phyloP scores from a whole-genome alignment of 768 basidiomycete species.

The Suillus paluster region DNA sequence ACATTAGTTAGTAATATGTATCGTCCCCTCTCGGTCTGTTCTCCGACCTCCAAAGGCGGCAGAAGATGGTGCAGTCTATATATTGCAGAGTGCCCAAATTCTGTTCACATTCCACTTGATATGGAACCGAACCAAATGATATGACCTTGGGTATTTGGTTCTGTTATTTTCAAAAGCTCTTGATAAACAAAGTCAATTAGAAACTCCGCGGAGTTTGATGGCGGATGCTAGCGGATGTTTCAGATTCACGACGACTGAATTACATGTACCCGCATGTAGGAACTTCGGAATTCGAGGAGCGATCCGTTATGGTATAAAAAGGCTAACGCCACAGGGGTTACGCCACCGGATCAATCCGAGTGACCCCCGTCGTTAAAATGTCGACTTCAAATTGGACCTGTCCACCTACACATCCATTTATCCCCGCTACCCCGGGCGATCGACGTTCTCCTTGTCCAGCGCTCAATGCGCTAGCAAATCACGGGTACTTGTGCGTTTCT shows the following conservation, averaged over 20 bases:
- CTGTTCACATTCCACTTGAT: too few species aligned
- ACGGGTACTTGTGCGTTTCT: conserved; percentile 69
- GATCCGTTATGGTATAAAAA: conserved; percentile 14
- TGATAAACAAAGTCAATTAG: too few species aligned
- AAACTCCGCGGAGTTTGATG: too few species aligned
- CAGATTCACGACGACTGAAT: not conserved
- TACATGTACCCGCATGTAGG: not conserved
- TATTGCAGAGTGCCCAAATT: too few species aligned
- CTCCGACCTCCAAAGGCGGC: too few species aligned
- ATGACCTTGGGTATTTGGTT: too few species aligned
- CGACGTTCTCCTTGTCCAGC: conserved; percentile 75
- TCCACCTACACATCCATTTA: conserved; percentile 20
- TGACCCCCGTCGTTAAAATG: conserved; percentile 22
- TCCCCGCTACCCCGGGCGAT: conserved; percentile 40
- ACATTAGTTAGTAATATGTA: too few species aligned
- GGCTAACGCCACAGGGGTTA: conserved; percentile 24
- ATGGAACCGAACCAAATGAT: too few species aligned
- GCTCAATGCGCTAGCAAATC: conserved; percentile 74
- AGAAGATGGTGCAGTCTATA: too few species aligned
- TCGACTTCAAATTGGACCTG: conserved; percentile 22
- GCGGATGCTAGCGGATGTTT: too few species aligned
- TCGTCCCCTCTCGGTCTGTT: too few species aligned
- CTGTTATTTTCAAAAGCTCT: too few species aligned
- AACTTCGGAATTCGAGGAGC: conserved; percentile 7
- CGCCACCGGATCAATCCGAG: conserved; percentile 8